Conservation (phyloP, 2,329 filamentous ascomycete genomes). For the Fusarium camptoceras region DNA sequence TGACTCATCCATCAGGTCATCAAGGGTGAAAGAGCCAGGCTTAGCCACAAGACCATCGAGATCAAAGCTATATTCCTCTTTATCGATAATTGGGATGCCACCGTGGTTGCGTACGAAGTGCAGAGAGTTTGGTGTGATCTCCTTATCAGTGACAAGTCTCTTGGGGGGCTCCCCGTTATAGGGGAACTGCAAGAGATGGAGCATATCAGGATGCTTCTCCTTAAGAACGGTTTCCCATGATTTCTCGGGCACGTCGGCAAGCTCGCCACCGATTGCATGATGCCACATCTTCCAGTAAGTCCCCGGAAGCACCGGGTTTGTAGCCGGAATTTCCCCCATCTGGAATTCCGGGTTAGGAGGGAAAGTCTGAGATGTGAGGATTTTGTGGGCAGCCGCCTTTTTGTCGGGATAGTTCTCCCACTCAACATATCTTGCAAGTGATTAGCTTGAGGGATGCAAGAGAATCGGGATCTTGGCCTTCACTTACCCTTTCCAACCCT, state of each 20-base stretch:
- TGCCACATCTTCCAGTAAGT: conserved; percentile 70
- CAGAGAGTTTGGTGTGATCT: conserved; percentile 68
- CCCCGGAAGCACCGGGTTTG: conserved; percentile 68
- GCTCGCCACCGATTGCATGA: conserved; percentile 56
- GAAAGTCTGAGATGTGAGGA: conserved; percentile 51
- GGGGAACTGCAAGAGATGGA: conserved; percentile 71
- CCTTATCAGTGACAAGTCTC: conserved; percentile 63
- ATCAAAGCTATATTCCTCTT: conserved; percentile 63
- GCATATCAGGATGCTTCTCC: conserved; percentile 71
- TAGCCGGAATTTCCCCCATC: conserved; percentile 64
- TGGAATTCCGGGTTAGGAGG: conserved; percentile 65
- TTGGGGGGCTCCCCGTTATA: conserved; percentile 74
- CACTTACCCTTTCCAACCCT: conserved; percentile 51
- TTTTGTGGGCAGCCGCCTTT: conserved; percentile 67
- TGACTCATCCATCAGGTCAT: conserved; percentile 70
- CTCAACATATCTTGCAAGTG: conserved; percentile 66
- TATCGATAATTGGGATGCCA: conserved; percentile 74
- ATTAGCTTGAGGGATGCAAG: not conserved
- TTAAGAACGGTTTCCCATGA: conserved; percentile 66
- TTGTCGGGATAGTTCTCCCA: conserved; percentile 79
- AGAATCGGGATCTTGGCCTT: not conserved
- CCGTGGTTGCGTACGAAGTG: conserved; percentile 80
- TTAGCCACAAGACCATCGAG: conserved; percentile 71
- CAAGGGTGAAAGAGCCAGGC: conserved; percentile 67
- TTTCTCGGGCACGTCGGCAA: conserved; percentile 64